phyloP scores from a whole-genome alignment of 768 basidiomycete genomes.

The Boletus vermiculosoides region DNA sequence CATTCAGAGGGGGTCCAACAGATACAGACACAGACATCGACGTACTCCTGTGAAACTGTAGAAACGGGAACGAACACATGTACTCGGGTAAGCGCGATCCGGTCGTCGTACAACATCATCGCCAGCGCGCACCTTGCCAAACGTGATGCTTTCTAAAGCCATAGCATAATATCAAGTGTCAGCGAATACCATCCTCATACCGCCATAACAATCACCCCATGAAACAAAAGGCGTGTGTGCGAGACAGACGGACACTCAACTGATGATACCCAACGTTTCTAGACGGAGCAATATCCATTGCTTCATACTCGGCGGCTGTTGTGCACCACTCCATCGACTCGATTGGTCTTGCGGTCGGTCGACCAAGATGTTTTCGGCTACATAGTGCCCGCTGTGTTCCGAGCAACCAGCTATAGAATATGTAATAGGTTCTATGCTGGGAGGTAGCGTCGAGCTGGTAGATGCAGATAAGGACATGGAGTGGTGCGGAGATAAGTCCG shows the following conservation, averaged over 20 bases:
- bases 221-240: neutral
- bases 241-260: conserved; percentile 44
- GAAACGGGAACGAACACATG: neutral
- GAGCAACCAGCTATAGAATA: conserved; percentile 61
- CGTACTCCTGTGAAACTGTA: conserved; percentile 31
- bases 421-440: conserved; percentile 26
- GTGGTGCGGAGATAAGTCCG: neutral
- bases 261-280: conserved; percentile 58
- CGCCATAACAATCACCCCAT: neutral
- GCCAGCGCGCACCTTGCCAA: conserved; percentile 64
- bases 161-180: conserved; percentile 4
- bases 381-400: conserved; percentile 70
- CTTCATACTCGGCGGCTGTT: conserved; percentile 51
- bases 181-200: neutral
- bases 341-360: conserved; percentile 62
- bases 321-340: conserved; percentile 76
- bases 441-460: conserved; percentile 1
- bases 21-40: neutral
- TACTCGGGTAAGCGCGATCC: neutral
- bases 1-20: neutral
- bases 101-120: neutral
- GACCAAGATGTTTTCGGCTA: conserved; percentile 64
- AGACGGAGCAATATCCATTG: conserved; percentile 74
- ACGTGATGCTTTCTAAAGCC: conserved; percentile 64
- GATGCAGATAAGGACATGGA: conserved; percentile 11